Evolutionary conservation across 1,284 basidiomycete genomes (phyloP), one percentile per base, ranked within the genome.

Genomic region (Gomphus bonarii): DNA sequence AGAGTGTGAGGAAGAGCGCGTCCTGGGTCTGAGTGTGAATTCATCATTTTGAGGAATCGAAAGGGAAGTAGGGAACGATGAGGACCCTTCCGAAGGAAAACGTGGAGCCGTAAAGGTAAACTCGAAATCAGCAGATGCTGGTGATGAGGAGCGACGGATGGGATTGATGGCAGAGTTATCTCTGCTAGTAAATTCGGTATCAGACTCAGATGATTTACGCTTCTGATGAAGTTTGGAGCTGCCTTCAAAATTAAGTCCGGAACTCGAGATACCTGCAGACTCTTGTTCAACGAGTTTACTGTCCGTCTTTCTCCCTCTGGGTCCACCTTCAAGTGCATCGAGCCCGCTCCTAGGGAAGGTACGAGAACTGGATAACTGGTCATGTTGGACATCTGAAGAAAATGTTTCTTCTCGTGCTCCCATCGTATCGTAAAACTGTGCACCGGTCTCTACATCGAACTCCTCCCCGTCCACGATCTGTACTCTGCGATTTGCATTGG

Each of bases 61-160:
- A 36, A 50, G 22, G 20, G 44, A 28, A 40, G 22, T 11, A 7
- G 55, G 40, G 50, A 28, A 36, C 31, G 31, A 25, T 22, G 52
- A 51, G n/a, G 38, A 33, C 4, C 25, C 57, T 3, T 11, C 20
- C 33, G 57, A 46, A 43, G 31, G 2, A 22, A 25, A 11, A 14
- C 20, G 50, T 18, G 57, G 50, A 46, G 57, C 22, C 14, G 31
- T 52, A 25, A 58, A 58, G 3, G 57, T 58, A 35, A 58, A 58
- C 31, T 52, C 57, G 30, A 58, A 58, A 47, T 40, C 57, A 22
- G 33, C n/a, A 44, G 55, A 42, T 16, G 40, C 16, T 12, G 57
- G 57, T 18, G 57, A 58, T 14, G 51, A 38, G 7, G 57, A 53
- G 16, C 49, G 48, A 48, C 35, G 51, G n/a, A 5, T 50, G 10